Evolutionary conservation across 495 filamentous ascomycete genomes (phyloP), one percentile per base, ranked within the genome.

Genomic region (Daldinia bambusicola): DNA sequence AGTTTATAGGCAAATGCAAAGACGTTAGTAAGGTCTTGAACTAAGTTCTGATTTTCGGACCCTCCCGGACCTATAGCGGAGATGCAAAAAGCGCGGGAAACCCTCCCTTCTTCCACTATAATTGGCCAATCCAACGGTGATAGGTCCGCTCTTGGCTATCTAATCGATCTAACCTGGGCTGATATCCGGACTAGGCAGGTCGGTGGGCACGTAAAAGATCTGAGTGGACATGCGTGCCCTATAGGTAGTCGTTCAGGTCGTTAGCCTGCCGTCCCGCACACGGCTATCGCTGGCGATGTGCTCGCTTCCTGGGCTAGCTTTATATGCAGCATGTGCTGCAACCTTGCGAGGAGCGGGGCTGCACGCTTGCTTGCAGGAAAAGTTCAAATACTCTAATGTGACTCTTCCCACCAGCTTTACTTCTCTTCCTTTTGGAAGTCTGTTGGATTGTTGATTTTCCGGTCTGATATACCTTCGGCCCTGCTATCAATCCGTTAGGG

Each of bases 281-380:
- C 67, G 55, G 61, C 61, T 64, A 64, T 64, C 61, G 61, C 52
- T 53, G 51, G 58, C 30, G 31, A 62, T 48, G 32, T 50, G 30
- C 9, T 20, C 31, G 55, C 43, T 57, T 56, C 58, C 51, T 38
- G 58, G 57, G 32, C n/a, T 61, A 59, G 37, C 37, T 62, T 55
- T 60, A 60, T 56, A 34, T n/a, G 60, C 37, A 53, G 60, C 37
- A 41, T 60, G 30, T 55, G 55, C 30, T 62, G 63, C 37, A 66
- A 71, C 68, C 69, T 4, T 71, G 53, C 63, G 53, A 67, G 57
- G 69, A 65, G 69, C 63, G 68, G 68, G 63, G 69, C 63, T 66
- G 20, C 34, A 13, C 9, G 22, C 26, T 45, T 22, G 32, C 6
- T 37, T 20, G 31, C 7, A 53, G 56, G 32, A 31, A 12, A 12